phyloP scores from a whole-genome alignment of 257 asterid genomes.

The Vinca minor region DNA sequence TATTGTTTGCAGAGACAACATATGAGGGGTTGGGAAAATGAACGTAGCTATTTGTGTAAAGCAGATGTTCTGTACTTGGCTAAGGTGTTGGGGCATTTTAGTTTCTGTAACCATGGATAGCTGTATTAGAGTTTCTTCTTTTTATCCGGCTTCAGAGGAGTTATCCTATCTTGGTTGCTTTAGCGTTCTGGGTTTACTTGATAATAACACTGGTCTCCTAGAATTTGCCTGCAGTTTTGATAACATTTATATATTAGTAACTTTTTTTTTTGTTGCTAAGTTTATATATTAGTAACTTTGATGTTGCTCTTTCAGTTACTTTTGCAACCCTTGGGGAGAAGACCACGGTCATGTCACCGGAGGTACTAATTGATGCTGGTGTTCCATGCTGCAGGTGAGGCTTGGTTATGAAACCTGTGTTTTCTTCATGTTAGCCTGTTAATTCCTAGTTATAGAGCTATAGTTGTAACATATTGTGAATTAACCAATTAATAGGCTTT shows the following conservation, averaged over 20 bases:
- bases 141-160: neutral
- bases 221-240: neutral
- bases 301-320: slow-evolving; percentile 54
- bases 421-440: neutral
- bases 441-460: neutral
- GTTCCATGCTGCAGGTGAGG: slow-evolving; percentile 99
- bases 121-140: neutral
- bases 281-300: slow-evolving; percentile 1
- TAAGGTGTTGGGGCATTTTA: neutral
- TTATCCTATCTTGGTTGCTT: neutral
- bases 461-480: slow-evolving; percentile 1
- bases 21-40: neutral
- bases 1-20: neutral
- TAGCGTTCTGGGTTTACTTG: neutral
- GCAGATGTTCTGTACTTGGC: neutral
- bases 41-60: neutral
- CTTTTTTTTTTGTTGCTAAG: neutral
- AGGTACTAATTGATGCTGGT: slow-evolving; percentile 88
- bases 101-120: neutral
- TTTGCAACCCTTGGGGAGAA: slow-evolving; percentile 97
- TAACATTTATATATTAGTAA: neutral
- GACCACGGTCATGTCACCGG: slow-evolving; percentile 98
- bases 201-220: neutral
- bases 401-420: slow-evolving; percentile 6
- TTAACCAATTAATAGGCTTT: neutral